A percentile compares a stretch with the other conserved stretches of the same genome.
phyloP scores from a whole-genome alignment of 345 rosid genomes.

The Melaleuca quinquenervia region DNA sequence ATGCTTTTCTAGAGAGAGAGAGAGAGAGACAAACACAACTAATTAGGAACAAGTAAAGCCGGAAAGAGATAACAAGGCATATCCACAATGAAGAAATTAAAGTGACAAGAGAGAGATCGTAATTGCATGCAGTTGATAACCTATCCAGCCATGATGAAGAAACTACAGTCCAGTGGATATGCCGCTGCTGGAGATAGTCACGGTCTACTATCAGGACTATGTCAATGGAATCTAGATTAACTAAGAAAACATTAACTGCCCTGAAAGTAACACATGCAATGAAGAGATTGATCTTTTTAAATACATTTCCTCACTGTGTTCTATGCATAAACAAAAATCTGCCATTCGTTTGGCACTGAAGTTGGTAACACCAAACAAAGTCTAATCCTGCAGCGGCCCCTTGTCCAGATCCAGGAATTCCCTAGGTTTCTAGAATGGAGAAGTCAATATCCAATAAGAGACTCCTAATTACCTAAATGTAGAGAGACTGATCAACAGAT shows the following conservation, averaged over 20 bases:
- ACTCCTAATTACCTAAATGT: background rate
- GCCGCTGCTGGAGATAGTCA: background rate
- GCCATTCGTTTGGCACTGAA: background rate
- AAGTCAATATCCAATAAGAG: background rate
- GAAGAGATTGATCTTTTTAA: background rate
- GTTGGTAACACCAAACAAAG: background rate
- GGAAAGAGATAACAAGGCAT: background rate
- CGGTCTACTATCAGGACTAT: background rate
- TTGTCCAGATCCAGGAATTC: background rate
- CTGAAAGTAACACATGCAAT: background rate
- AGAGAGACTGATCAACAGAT: background rate
- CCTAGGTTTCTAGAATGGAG: background rate
- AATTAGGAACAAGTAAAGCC: background rate
- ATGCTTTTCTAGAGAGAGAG: conserved; percentile 45
- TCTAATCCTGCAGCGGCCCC: background rate
- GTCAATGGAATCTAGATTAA: background rate
- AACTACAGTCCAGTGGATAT: background rate
- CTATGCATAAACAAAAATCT: background rate
- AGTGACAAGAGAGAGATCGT: background rate
- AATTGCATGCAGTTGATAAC: background rate
- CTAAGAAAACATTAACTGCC: background rate
- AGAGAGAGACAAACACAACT: background rate
- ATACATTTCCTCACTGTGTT: background rate
- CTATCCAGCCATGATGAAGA: background rate
- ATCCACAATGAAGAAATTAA: background rate